These are phyloP conservation scores for Phytophthora constricta DNA, from an alignment of 352 stramenopile genomes.

Conservation along the genomic window DNA sequence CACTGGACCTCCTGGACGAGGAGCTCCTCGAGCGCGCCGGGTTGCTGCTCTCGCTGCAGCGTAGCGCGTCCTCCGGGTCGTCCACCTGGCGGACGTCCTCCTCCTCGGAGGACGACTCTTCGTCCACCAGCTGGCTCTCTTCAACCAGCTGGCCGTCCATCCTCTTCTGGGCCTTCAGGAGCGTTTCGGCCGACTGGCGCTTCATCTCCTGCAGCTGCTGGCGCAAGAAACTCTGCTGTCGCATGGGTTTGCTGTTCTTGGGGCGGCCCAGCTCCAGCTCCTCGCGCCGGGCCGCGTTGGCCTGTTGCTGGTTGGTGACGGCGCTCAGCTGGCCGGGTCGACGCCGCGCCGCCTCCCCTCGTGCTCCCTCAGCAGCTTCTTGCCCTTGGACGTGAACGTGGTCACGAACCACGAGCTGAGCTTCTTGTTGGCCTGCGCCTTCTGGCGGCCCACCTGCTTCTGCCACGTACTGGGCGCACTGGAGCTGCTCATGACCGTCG, in stretches of 20 bases:
- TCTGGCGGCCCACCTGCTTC: constrained; percentile 65
- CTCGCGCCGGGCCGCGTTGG: constrained; percentile 30
- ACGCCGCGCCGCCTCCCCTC: constrained; percentile 57
- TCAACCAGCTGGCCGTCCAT: constrained; percentile 54
- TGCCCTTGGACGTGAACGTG: constrained; percentile 70
- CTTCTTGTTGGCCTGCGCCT: constrained; percentile 63
- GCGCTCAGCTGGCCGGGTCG: constrained; percentile 46
- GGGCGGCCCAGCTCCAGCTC: constrained; percentile 31
- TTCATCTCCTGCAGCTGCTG: constrained; percentile 83
- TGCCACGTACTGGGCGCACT: constrained; percentile 39
- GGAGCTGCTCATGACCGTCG: constrained; percentile 42
- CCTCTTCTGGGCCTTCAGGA: constrained; percentile 48
- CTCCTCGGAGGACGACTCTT: constrained; percentile 39
- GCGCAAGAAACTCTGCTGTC: constrained; percentile 72
- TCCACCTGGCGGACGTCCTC: constrained; percentile 41
- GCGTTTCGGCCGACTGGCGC: constrained; percentile 64
- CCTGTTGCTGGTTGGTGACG: constrained; percentile 43
- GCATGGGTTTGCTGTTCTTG: constrained; percentile 44
- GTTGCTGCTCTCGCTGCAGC: constrained; percentile 38
- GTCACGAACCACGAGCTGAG: constrained; percentile 74
- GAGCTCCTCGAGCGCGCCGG: constrained; percentile 38
- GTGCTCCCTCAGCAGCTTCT: constrained; percentile 61
- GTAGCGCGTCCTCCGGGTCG: constrained; percentile 44
- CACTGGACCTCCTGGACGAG: constrained; percentile 41
- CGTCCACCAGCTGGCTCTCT: constrained; percentile 23